phyloP scores from a whole-genome alignment of 805 yeast species.

The Yarrowia deformans region DNA sequence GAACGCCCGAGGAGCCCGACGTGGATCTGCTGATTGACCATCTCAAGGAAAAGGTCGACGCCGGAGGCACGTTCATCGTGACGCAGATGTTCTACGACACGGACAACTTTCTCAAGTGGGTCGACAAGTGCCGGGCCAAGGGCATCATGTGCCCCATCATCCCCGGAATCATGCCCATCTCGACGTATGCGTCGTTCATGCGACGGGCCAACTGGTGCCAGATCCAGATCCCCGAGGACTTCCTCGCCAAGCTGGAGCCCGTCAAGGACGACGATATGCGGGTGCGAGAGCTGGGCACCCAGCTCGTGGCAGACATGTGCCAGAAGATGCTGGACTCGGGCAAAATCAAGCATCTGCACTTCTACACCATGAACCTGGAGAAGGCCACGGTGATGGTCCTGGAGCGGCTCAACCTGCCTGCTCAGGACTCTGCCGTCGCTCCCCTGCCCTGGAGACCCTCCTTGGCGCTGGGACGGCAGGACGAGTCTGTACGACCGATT shows the following conservation, averaged over 20 bases:
- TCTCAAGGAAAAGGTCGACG: constrained; percentile 87
- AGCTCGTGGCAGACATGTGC: constrained; percentile 85
- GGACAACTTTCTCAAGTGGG: constrained; percentile 86
- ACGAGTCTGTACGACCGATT: constrained; percentile 89
- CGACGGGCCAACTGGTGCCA: constrained; percentile 97
- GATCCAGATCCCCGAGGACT: constrained; percentile 76
- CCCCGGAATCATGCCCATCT: constrained; percentile 98
- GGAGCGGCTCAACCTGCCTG: constrained; percentile 69
- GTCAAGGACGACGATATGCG: constrained; percentile 88
- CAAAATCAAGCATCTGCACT: constrained; percentile 82
- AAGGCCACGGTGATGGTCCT: constrained; percentile 87
- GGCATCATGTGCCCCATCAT: constrained; percentile 87
- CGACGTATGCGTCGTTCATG: constrained; percentile 90
- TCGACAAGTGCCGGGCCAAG: constrained; percentile 65
- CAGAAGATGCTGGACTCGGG: constrained; percentile 71
- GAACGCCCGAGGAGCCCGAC: constrained; percentile 86
- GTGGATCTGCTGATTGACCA: constrained; percentile 61
- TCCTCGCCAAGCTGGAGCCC: constrained; percentile 73
- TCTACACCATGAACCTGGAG: constrained; percentile 97
- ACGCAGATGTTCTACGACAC: constrained; percentile 98
- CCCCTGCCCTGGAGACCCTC: constrained; percentile 88
- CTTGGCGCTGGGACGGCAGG: constrained; percentile 75
- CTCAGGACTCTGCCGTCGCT: constrained; percentile 47
- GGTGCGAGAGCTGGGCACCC: constrained; percentile 85
- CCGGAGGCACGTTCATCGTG: constrained; percentile 91